phyloP scores from a whole-genome alignment of 768 basidiomycete genomes.

The Pulveroboletus sp. region DNA sequence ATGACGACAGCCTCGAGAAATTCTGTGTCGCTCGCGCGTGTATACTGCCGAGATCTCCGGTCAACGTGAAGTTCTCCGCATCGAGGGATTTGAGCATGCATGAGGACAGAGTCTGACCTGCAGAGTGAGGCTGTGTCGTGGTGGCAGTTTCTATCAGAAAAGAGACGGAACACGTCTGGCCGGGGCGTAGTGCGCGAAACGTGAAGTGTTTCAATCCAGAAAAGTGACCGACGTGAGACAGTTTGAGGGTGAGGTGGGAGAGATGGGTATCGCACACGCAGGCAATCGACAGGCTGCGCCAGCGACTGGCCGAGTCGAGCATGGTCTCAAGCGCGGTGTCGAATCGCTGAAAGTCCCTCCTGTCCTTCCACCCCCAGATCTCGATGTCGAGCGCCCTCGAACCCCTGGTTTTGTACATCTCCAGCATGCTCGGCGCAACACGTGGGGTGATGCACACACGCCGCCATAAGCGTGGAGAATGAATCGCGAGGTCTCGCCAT shows the following conservation, averaged over 20 bases:
- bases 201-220: slow-evolving; percentile 25
- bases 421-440: slow-evolving; percentile 16
- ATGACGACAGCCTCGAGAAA: slow-evolving; percentile 20
- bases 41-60: slow-evolving; percentile 17
- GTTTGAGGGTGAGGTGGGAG: slow-evolving; percentile 26
- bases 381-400: slow-evolving; percentile 26
- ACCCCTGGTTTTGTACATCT: slow-evolving; percentile 23
- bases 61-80: slow-evolving; percentile 25
- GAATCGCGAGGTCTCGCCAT: slow-evolving; percentile 29
- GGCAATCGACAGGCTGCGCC: slow-evolving; percentile 27
- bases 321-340: slow-evolving; percentile 24
- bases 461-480: slow-evolving; percentile 29
- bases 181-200: slow-evolving; percentile 28
- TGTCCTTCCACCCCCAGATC: slow-evolving; percentile 27
- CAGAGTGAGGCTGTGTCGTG: background rate
- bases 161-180: slow-evolving; percentile 25
- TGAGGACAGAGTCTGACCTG: background rate
- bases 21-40: slow-evolving; percentile 10
- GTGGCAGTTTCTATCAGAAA: slow-evolving; percentile 20
- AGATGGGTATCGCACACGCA: slow-evolving; percentile 27
- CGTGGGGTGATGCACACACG: slow-evolving; percentile 24
- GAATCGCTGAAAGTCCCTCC: slow-evolving; percentile 29
- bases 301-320: slow-evolving; percentile 24
- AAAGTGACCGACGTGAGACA: slow-evolving; percentile 16
- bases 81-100: slow-evolving; percentile 25